A percentile compares a stretch with the other conserved stretches of the same genome.
phyloP scores from a whole-genome alignment of 495 filamentous ascomycete species.

The Neurospora sp. region DNA sequence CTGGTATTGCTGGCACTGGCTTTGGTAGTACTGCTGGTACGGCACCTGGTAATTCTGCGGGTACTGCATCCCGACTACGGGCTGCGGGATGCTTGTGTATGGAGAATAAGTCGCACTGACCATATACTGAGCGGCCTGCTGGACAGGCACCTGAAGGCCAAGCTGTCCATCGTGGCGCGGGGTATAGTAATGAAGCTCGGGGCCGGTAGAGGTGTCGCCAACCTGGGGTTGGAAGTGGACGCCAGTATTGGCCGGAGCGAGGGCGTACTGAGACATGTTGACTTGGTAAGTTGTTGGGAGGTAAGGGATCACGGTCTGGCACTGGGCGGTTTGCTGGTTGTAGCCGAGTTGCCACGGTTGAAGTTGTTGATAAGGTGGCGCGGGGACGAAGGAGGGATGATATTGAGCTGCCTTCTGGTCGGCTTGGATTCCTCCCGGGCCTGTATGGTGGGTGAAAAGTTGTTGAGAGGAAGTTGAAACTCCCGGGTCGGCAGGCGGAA shows the following conservation, averaged over 20 bases:
- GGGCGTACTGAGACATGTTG: not conserved
- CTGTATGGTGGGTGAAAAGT: not conserved
- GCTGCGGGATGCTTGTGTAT: not conserved
- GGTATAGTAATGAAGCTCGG: conserved; percentile 34
- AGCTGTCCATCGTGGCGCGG: conserved; percentile 28
- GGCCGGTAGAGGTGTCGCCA: conserved; percentile 34
- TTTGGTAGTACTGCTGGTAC: not conserved
- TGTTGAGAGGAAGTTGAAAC: not conserved
- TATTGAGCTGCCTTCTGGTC: not conserved
- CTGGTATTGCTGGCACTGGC: not conserved
- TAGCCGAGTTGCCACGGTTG: not conserved
- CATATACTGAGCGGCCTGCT: conserved; percentile 3
- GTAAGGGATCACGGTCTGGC: conserved; percentile 4
- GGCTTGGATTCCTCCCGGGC: not conserved
- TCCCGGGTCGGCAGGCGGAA: not conserved
- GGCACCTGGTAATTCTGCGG: not conserved
- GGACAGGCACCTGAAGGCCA: not conserved
- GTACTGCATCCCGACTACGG: not conserved
- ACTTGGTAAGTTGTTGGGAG: not conserved
- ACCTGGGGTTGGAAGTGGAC: conserved; percentile 39
- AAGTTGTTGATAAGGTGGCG: not conserved
- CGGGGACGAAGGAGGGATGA: not conserved
- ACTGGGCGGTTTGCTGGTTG: not conserved
- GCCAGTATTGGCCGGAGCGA: conserved; percentile 9
- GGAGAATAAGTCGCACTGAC: not conserved